Conservation (phyloP, 768 basidiomycete genomes). For the Russula brevipes region DNA sequence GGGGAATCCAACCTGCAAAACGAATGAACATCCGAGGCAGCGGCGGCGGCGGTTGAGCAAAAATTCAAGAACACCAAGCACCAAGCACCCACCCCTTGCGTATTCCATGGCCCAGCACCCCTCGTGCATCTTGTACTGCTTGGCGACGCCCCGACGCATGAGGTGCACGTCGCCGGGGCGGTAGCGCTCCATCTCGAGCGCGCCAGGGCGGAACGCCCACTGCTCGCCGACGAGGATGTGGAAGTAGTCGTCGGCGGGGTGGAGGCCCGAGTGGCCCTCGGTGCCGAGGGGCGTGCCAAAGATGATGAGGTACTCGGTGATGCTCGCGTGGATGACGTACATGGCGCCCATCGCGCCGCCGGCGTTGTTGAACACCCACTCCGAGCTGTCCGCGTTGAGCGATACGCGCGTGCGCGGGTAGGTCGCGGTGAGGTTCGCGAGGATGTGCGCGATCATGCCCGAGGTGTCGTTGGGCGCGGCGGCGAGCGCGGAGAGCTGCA, state of each 20-base stretch:
- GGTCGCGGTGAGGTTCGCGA: slow-evolving; percentile 68
- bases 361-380: slow-evolving; percentile 97
- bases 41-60: not conserved
- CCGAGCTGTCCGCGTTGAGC: slow-evolving; percentile 50
- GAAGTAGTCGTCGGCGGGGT: slow-evolving; percentile 98
- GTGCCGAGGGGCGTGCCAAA: slow-evolving; percentile 96
- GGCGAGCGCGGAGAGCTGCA: slow-evolving; percentile 70
- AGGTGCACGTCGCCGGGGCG: slow-evolving; percentile 78
- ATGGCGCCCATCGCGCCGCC: slow-evolving; percentile 98
- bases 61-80: not conserved
- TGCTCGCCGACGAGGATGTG: slow-evolving; percentile 92
- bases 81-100: slow-evolving; percentile 62
- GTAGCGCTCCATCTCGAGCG: slow-evolving; percentile 82
- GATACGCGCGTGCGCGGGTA: slow-evolving; percentile 59
- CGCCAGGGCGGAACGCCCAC: slow-evolving; percentile 84
- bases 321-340: slow-evolving; percentile 94
- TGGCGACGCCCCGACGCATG: slow-evolving; percentile 74
- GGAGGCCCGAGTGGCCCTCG: slow-evolving; percentile 91
- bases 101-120: slow-evolving; percentile 96
- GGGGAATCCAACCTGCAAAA: slow-evolving; percentile 88
- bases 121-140: slow-evolving; percentile 98
- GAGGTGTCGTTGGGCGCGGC: slow-evolving; percentile 57
- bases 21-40: not conserved
- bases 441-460: slow-evolving; percentile 76
- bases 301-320: slow-evolving; percentile 95